Conservation (phyloP, 306 rosid species). For the Glycine soja region DNA sequence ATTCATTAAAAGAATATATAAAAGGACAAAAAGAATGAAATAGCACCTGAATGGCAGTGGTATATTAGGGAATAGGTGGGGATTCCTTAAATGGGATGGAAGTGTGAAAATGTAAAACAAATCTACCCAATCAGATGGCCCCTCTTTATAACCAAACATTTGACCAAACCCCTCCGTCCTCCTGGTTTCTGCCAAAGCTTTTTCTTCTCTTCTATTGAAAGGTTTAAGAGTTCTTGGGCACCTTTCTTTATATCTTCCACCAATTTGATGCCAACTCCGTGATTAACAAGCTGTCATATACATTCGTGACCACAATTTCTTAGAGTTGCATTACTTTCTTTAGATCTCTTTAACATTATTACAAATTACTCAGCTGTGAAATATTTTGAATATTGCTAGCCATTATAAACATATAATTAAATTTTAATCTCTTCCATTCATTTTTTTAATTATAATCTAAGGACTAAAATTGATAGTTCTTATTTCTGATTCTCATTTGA, state of each 20-base stretch:
- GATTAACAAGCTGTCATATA: constrained; percentile 2
- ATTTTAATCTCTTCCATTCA: too few species aligned
- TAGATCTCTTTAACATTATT: not conserved
- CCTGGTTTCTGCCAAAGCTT: not conserved
- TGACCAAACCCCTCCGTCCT: not conserved
- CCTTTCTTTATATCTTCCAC: constrained; percentile 10
- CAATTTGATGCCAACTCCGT: not conserved
- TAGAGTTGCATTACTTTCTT: not conserved
- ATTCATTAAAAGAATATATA: not conserved
- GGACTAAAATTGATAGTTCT: too few species aligned
- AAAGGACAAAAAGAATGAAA: not conserved
- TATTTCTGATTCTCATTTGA: too few species aligned
- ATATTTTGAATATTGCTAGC: not conserved
- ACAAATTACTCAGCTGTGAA: not conserved
- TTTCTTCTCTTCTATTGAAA: not conserved
- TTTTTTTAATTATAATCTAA: too few species aligned
- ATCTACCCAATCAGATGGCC: not conserved
- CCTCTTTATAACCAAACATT: not conserved
- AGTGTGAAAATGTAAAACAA: not conserved
- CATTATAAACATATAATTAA: too few species aligned
- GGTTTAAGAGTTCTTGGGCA: not conserved
- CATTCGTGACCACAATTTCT: not conserved
- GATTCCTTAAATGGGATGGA: constrained; percentile 1
- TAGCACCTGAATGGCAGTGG: constrained; percentile 18
- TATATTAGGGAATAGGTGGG: not conserved